Conservation (phyloP, 352 stramenopile species). For the Globisporangium iwayamae region DNA sequence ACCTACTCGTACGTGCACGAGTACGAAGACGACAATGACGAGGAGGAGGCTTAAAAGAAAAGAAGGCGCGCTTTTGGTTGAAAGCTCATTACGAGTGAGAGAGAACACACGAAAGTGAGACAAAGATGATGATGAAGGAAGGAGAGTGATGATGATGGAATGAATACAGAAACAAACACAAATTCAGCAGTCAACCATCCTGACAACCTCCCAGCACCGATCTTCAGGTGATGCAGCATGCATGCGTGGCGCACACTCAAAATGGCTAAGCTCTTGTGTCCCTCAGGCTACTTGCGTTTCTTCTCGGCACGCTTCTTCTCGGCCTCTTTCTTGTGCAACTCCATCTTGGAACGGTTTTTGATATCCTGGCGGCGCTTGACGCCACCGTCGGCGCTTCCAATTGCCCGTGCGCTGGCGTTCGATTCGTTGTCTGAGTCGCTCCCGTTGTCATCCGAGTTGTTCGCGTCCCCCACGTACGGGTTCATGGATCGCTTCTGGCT, state of each 20-base stretch:
- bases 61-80: background rate
- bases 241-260: background rate
- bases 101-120: background rate
- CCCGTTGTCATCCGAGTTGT: conserved; percentile 19
- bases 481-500: conserved; percentile 53
- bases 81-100: background rate
- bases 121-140: background rate
- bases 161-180: background rate
- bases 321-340: conserved; percentile 59
- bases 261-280: background rate
- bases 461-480: conserved; percentile 40
- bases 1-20: conserved; percentile 84
- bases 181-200: background rate
- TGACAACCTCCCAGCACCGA: too few relatives aligned
- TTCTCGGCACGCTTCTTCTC: conserved; percentile 40
- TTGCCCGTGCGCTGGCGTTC: conserved; percentile 3
- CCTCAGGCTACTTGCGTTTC: conserved; percentile 22
- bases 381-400: conserved; percentile 4
- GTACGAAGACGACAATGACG: conserved; percentile 80
- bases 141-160: too few relatives aligned
- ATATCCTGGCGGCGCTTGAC: conserved; percentile 62
- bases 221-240: background rate
- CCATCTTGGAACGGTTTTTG: conserved; percentile 55
- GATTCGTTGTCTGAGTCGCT: conserved; percentile 23
- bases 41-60: conserved; percentile 22